Percentiles rank a stretch among this genome's conserved stretches.
These are phyloP conservation scores for Cyphellophora europaea DNA, from an alignment of 2,329 filamentous ascomycete species.

Conservation along the genomic window DNA sequence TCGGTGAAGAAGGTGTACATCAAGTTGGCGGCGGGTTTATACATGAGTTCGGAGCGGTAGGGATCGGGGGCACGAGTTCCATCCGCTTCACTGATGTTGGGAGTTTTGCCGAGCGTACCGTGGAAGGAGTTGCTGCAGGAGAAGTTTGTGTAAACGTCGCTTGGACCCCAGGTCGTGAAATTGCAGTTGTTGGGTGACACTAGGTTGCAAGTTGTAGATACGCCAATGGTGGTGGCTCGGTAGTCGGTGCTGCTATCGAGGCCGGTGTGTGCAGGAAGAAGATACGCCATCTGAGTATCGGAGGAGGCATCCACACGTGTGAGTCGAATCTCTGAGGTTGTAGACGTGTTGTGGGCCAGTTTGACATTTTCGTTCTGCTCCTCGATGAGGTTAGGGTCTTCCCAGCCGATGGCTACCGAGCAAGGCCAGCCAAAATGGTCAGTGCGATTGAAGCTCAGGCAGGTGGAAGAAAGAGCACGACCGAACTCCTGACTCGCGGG, in stretches of 20 bases:
- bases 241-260: conserved; percentile 5
- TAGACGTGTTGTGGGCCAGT: no score
- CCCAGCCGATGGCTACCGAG: no score
- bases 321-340: no score
- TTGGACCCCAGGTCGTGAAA: conserved; percentile 6
- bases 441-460: no score
- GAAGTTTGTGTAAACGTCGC: conserved; percentile 7
- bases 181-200: conserved; percentile 5
- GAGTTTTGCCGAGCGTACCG: conserved; percentile 8
- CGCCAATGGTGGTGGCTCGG: conserved; percentile 9
- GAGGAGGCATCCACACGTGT: no score
- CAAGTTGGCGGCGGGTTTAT: conserved; percentile 7
- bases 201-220: conserved; percentile 7
- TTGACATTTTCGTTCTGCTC: no score
- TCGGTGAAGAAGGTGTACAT: conserved; percentile 10
- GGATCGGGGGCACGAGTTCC: background rate
- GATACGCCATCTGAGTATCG: no score
- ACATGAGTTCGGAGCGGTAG: conserved; percentile 10
- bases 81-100: conserved; percentile 2
- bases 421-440: no score
- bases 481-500: no score
- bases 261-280: no score
- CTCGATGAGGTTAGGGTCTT: no score
- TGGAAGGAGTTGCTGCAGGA: conserved; percentile 11
- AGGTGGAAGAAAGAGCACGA: no score